Evolutionary conservation across 179 eudicot species (phyloP).

Genomic region (Silene vulgaris): DNA sequence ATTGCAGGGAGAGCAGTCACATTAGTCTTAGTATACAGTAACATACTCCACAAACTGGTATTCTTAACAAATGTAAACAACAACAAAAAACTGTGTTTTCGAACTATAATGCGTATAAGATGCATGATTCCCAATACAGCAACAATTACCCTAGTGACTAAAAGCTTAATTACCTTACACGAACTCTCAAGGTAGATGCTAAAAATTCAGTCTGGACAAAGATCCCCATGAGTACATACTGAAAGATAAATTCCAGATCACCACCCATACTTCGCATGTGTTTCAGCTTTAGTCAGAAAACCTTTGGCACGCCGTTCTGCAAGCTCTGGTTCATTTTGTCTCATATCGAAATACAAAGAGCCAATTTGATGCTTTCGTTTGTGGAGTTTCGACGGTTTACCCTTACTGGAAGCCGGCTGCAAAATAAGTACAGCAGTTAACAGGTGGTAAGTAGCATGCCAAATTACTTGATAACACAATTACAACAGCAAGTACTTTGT

Average conservation of each 20-base stretch:
- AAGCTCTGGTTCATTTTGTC: slow-evolving; percentile 72
- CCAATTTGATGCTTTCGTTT: slow-evolving; percentile 96
- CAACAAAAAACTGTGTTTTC: too few relatives aligned
- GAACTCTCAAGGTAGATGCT: not conserved
- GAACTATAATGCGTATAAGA: not conserved
- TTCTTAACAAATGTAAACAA: not conserved
- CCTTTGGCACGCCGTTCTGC: slow-evolving; percentile 78
- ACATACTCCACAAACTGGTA: too few relatives aligned
- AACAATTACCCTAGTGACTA: not conserved
- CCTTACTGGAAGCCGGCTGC: slow-evolving; percentile 70
- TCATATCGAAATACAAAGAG: slow-evolving; percentile 72
- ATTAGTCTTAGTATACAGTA: too few relatives aligned
- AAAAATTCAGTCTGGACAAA: not conserved
- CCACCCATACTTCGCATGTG: slow-evolving; percentile 97
- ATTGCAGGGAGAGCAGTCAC: too few relatives aligned
- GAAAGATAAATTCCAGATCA: slow-evolving; percentile 30
- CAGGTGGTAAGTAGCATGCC: not conserved
- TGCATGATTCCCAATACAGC: not conserved
- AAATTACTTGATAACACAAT: not conserved
- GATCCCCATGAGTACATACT: not conserved
- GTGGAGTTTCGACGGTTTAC: slow-evolving; percentile 78
- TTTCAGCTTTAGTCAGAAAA: slow-evolving; percentile 90
- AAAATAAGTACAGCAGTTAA: not conserved
- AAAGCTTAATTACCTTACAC: not conserved
- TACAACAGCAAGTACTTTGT: not conserved